Evolutionary conservation across 2,329 filamentous ascomycete genomes (phyloP).

Genomic region (Curvularia verruculosa): DNA sequence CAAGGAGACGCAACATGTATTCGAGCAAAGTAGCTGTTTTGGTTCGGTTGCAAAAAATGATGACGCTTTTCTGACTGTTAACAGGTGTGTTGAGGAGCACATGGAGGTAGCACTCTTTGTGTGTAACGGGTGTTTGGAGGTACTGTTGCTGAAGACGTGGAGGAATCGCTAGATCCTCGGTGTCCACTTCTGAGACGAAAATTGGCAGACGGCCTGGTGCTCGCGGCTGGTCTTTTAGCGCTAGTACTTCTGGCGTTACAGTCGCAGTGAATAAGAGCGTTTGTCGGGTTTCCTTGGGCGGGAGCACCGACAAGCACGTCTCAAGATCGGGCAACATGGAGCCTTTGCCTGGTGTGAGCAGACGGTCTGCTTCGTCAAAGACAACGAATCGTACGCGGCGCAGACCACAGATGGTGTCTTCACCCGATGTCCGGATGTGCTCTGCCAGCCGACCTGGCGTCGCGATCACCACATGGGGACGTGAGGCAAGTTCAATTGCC

Average conservation of each 20-base stretch:
- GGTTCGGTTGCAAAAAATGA: conserved; percentile 95
- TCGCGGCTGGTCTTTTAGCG: conserved; percentile 79
- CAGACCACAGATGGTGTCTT: conserved; percentile 85
- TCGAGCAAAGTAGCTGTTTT: conserved; percentile 87
- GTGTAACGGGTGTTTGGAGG: conserved; percentile 85
- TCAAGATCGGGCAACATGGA: conserved; percentile 96
- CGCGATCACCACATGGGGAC: conserved; percentile 91
- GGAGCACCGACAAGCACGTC: conserved; percentile 81
- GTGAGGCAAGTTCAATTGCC: conserved; percentile 78
- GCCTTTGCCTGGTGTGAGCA: conserved; percentile 76
- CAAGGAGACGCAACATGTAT: conserved; percentile 81
- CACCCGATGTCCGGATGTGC: conserved; percentile 87
- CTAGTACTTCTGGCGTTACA: conserved; percentile 88
- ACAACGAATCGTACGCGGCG: conserved; percentile 83
- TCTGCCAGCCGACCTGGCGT: conserved; percentile 90
- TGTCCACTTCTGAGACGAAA: conserved; percentile 89
- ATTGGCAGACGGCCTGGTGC: conserved; percentile 74
- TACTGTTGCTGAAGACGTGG: conserved; percentile 82
- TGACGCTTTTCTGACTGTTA: conserved; percentile 77
- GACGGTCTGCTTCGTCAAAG: conserved; percentile 91
- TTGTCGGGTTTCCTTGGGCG: conserved; percentile 78
- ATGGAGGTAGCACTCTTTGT: conserved; percentile 94
- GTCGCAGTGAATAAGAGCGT: conserved; percentile 96
- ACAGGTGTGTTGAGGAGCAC: conserved; percentile 75
- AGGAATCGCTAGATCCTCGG: conserved; percentile 73